phyloP scores from a whole-genome alignment of 495 filamentous ascomycete species.

The Lasiosphaeria hispida region DNA sequence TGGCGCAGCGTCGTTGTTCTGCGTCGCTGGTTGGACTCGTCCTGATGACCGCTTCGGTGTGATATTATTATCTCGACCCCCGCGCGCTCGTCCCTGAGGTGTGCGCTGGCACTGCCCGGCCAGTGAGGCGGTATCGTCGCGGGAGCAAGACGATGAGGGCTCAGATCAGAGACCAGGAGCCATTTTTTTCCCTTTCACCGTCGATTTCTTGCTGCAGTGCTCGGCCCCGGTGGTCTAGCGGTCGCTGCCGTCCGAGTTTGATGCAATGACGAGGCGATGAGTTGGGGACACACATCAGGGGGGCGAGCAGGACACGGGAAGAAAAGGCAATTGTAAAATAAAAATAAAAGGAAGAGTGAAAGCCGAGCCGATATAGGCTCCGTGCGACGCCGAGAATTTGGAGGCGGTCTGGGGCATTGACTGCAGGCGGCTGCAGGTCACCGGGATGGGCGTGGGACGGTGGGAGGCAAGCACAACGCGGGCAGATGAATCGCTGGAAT shows the following conservation, averaged over 20 bases:
- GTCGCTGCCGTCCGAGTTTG: neutral
- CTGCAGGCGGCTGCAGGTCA: constrained; percentile 14
- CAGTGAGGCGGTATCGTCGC: neutral
- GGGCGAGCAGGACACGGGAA: constrained; percentile 20
- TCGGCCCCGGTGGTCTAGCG: neutral
- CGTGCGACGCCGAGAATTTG: constrained; percentile 23
- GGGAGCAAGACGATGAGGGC: neutral
- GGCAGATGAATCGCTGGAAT: constrained; percentile 24
- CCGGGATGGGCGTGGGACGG: constrained; percentile 11
- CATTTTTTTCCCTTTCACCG: neutral
- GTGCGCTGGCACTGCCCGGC: constrained; percentile 3
- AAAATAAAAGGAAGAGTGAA: constrained; percentile 10
- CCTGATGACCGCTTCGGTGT: constrained; percentile 3
- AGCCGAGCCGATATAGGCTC: constrained; percentile 14
- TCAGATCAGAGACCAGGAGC: constrained; percentile 3
- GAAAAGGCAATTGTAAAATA: constrained; percentile 8
- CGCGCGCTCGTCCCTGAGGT: neutral
- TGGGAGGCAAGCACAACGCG: constrained; percentile 13
- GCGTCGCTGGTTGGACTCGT: neutral
- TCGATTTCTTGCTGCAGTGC: neutral
- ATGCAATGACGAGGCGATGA: neutral
- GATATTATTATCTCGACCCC: constrained; percentile 5
- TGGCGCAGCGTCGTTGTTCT: neutral
- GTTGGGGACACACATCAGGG: constrained; percentile 7
- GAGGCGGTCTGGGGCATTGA: constrained; percentile 28